These are phyloP conservation scores for Tephrocybe sp. DNA, from an alignment of 768 basidiomycete species.

Conservation along the genomic window DNA sequence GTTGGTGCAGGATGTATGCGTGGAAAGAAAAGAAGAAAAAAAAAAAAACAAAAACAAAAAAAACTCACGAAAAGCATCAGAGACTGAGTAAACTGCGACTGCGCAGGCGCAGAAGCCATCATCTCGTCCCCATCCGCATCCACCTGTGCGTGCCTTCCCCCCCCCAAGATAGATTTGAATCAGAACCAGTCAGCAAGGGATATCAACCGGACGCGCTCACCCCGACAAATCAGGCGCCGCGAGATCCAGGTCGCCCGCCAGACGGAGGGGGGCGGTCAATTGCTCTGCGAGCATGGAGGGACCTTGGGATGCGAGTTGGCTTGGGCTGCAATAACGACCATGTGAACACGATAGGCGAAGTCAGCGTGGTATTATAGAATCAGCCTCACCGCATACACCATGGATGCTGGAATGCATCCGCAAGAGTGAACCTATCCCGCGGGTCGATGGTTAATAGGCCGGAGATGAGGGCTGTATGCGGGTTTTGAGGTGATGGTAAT, in stretches of 20 bases:
- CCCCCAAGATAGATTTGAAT: too few species aligned
- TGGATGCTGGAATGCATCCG: constrained; percentile 46
- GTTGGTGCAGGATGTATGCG: too few species aligned
- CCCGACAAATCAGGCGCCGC: constrained; percentile 53
- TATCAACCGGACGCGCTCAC: not conserved
- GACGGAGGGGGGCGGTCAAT: constrained; percentile 65
- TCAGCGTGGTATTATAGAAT: not conserved
- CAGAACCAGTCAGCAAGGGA: not conserved
- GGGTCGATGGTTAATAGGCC: constrained; percentile 76
- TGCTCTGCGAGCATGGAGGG: constrained; percentile 59
- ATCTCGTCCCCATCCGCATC: constrained; percentile 48
- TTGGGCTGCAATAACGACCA: constrained; percentile 55
- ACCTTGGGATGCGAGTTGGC: constrained; percentile 59
- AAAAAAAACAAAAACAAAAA: too few species aligned
- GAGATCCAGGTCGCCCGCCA: constrained; percentile 72
- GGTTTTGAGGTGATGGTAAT: not conserved
- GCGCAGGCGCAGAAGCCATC: constrained; percentile 54
- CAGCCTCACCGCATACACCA: constrained; percentile 67
- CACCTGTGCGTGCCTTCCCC: not conserved
- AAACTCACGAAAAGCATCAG: constrained; percentile 75
- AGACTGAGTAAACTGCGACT: constrained; percentile 76
- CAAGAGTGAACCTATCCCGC: constrained; percentile 59
- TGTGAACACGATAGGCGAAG: not conserved
- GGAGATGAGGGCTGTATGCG: constrained; percentile 62
- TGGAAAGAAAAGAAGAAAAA: too few species aligned